Evolutionary conservation across 139 green algal genomes (phyloP), one percentile per base, ranked within the genome.

Genomic region (Chlorella vulgaris): DNA sequence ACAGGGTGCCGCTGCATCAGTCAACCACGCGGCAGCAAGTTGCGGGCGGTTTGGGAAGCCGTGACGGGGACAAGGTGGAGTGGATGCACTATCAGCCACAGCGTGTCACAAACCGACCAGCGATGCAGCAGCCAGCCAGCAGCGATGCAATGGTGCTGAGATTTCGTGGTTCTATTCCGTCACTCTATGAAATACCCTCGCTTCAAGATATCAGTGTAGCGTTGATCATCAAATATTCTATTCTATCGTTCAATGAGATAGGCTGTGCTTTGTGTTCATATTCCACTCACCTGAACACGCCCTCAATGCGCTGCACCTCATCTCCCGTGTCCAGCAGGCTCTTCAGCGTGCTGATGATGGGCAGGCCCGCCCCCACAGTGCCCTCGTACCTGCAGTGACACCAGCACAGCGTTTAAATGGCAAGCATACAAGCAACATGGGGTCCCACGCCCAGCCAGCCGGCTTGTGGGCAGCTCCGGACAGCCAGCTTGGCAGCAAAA

Each of bases 321-420:
- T 97, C 93, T n/a, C 93, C 93, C 1, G 93, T 93, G 8, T 91
- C 81, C 29, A 93, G 33, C 61, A 97, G 77, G 2, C 38, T 71
- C 47, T 86, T 89, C 33, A 97, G 82, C 0, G 93, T 97, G 70
- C 85, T 88, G 31, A 97, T 89, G 51, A 97, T 85, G 47, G 93
- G 93, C 60, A 97, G 81, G 8, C 93, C 93, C 13, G 93, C 93
- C 3, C 93, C 93, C 3, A 96, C 92, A 2, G 87, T 91, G 63
- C 76, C 87, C 88, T 92, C 55, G 33, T 74, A 83, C 55, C 55
- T 65, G 55, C 55, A 65, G 22, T 8, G 8, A n/a, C 18, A 28
- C 18, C 15, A 21, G 22, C 55, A n/a, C 5, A 21, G 55, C 55
- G 47, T 58, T 58, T 24, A 15, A 39, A 24, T 69, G 7, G 62